Evolutionary conservation across 2,329 filamentous ascomycete species (phyloP), one percentile per base, ranked within the genome.

Genomic region (Geoglossum cookeanum): DNA sequence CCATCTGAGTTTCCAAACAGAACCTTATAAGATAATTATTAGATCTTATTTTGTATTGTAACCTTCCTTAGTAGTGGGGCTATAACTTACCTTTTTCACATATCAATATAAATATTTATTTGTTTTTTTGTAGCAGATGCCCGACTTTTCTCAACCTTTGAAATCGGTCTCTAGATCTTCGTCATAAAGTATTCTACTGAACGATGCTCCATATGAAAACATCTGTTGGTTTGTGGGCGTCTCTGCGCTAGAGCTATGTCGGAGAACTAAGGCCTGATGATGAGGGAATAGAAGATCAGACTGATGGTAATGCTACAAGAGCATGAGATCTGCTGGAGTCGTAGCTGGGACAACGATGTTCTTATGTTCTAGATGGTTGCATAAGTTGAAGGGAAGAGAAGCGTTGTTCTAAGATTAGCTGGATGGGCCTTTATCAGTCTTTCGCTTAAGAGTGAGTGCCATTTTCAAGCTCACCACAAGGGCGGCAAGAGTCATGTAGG

Each of bases 381-480:
- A 49, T 17, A n/a, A 49, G 45, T 49, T n/a, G 17, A 51, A 51
- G 48, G 27, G 48, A 51, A 51, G 48, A 51, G 48, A 51, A 51
- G 48, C 27, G 27, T 51, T 11, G 48, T 51, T 32, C 27, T 51
- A 51, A 51, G 48, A 51, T 51, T 32, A 51, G 48, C 48, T 51
- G 48, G 48, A 51, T 51, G n/a, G 13, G 17, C 45, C 45, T 49
- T 49, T 17, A 49, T 49, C 45, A 49, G 45, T 49, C 45, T 49
- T 49, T 49, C 45, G 45, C 45, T 49, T 49, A 49, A 49, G 45
- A 17, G 45, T 49, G 45, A 15, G 37, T 15, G n/a, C 27, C 15
- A 51, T 51, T 51, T 49, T 51, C 48, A 51, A 51, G 3, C 48
- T 51, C 48, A 51, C 48, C 48, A 32, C 48, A 51, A 51, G 48